Percentiles rank a stretch among this genome's conserved stretches.
Conservation (phyloP, 805 yeast genomes). For the Candida ficus region DNA sequence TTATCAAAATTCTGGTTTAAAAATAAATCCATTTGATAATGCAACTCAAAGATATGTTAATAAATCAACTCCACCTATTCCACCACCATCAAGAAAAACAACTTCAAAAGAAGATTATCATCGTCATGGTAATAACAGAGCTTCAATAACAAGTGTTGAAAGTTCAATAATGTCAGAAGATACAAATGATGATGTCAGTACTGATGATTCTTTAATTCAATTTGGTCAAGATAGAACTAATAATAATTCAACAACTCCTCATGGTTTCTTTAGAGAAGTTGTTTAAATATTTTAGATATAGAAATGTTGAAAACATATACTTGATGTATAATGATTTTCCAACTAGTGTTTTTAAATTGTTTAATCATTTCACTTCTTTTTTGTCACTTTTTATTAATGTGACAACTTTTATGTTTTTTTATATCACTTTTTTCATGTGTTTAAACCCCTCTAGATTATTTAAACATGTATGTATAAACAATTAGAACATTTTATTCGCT, state of each 20-base stretch:
- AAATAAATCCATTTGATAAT: constrained; percentile 20
- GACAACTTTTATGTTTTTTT: too few species aligned
- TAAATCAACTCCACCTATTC: constrained; percentile 15
- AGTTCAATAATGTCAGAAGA: constrained; percentile 24
- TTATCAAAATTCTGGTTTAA: constrained; percentile 18
- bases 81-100: constrained; percentile 20
- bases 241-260: too few species aligned
- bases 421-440: too few species aligned
- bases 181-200: constrained; percentile 16
- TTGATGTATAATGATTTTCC: not conserved
- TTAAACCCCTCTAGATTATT: too few species aligned
- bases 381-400: too few species aligned
- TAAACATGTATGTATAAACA: too few species aligned
- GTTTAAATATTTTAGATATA: constrained; percentile 8
- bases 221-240: constrained; percentile 4
- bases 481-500: too few species aligned
- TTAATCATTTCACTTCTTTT: too few species aligned
- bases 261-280: constrained; percentile 24
- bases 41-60: constrained; percentile 1
- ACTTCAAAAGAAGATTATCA: constrained; percentile 10
- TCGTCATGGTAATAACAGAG: constrained; percentile 20
- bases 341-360: too few species aligned
- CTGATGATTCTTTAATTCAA: constrained; percentile 21
- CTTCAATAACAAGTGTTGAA: constrained; percentile 17
- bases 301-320: not conserved